These are phyloP conservation scores for Fusarium tuaranense DNA, from an alignment of 2,329 filamentous ascomycete species.

Conservation along the genomic window DNA sequence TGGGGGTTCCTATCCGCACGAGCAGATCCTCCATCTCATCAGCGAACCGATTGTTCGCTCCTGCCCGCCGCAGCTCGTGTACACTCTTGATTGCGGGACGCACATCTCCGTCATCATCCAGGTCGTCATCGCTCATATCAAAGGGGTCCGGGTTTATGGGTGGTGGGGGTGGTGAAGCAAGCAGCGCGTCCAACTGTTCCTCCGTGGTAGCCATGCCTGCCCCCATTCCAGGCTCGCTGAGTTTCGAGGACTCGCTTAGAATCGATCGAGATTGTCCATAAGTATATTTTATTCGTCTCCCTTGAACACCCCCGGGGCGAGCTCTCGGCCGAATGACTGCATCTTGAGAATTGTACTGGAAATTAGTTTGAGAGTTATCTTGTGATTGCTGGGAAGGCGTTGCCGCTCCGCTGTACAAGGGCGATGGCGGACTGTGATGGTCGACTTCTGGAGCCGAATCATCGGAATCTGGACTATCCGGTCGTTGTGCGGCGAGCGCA, in stretches of 20 bases:
- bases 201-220: slow-evolving; percentile 35
- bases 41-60: slow-evolving; percentile 73
- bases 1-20: slow-evolving; percentile 68
- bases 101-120: slow-evolving; percentile 55
- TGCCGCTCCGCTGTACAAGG: slow-evolving; percentile 23
- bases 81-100: slow-evolving; percentile 70
- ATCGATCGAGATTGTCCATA: slow-evolving; percentile 51
- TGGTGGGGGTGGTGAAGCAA: slow-evolving; percentile 38
- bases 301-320: slow-evolving; percentile 43
- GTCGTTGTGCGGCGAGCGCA: slow-evolving; percentile 54
- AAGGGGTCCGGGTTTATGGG: slow-evolving; percentile 42
- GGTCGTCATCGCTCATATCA: slow-evolving; percentile 43
- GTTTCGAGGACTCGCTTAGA: slow-evolving; percentile 43
- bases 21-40: slow-evolving; percentile 75
- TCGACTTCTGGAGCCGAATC: slow-evolving; percentile 33
- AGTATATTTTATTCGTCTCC: slow-evolving; percentile 50
- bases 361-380: slow-evolving; percentile 23
- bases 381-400: slow-evolving; percentile 39
- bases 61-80: slow-evolving; percentile 74
- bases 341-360: slow-evolving; percentile 32
- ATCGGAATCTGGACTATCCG: slow-evolving; percentile 48
- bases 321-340: slow-evolving; percentile 40
- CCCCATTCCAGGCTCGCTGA: slow-evolving; percentile 36
- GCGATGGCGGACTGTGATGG: slow-evolving; percentile 12
- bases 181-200: slow-evolving; percentile 38